Percentiles rank a stretch among this genome's conserved stretches.
phyloP scores from a whole-genome alignment of 306 rosid species.

The Senna tora region DNA sequence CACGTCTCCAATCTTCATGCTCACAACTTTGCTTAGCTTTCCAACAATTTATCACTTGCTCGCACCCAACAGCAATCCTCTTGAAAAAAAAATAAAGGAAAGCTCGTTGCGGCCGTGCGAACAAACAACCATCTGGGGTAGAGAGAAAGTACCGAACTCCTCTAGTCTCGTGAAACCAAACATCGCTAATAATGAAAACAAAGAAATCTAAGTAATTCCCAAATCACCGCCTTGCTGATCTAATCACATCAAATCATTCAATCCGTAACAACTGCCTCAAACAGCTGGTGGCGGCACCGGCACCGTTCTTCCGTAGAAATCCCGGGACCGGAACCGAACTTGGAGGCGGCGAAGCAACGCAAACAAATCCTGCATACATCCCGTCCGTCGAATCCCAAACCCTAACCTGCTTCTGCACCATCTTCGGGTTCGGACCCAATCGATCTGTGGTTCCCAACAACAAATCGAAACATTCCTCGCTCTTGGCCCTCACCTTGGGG shows the following conservation, averaged over 20 bases:
- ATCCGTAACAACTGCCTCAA: slow-evolving; percentile 64
- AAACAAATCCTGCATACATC: slow-evolving; percentile 63
- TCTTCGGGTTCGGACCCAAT: slow-evolving; percentile 71
- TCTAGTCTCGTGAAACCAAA: background rate
- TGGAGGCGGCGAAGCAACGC: slow-evolving; percentile 70
- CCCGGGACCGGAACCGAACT: slow-evolving; percentile 75
- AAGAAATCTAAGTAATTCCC: background rate
- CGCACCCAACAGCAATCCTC: slow-evolving; percentile 58
- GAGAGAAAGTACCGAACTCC: background rate
- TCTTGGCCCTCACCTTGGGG: slow-evolving; percentile 27
- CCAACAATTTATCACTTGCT: slow-evolving; percentile 29
- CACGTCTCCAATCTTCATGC: slow-evolving; percentile 11
- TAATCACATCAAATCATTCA: slow-evolving; percentile 42
- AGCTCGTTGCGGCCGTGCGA: slow-evolving; percentile 49
- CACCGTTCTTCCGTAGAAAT: slow-evolving; percentile 55
- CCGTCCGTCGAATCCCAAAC: slow-evolving; percentile 54
- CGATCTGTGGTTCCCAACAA: slow-evolving; percentile 64
- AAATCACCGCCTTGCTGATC: too few species aligned
- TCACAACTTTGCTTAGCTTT: slow-evolving; percentile 23
- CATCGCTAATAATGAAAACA: slow-evolving; percentile 8
- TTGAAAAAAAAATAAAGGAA: slow-evolving; percentile 80
- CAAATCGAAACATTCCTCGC: slow-evolving; percentile 42
- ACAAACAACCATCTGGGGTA: slow-evolving; percentile 38
- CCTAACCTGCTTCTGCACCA: slow-evolving; percentile 63
- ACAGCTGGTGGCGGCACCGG: slow-evolving; percentile 55